Percentiles rank a stretch among this genome's conserved stretches.
Conservation (phyloP, 768 basidiomycete genomes). For the Hebeloma cylindrosporum region DNA sequence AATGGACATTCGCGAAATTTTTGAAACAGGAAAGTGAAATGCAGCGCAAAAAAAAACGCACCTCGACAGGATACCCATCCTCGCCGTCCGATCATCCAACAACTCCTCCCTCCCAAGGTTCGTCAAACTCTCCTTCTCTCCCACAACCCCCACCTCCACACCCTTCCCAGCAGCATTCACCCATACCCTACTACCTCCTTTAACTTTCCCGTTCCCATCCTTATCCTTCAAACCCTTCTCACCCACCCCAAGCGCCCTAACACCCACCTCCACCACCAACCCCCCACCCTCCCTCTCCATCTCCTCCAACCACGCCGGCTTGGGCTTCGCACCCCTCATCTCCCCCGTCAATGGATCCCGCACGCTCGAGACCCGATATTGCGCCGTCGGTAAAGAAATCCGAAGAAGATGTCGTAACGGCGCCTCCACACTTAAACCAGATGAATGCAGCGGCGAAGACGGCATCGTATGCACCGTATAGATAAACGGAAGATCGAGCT, state of each 20-base stretch:
- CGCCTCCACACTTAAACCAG: slow-evolving; percentile 49
- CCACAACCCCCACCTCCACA: slow-evolving; percentile 63
- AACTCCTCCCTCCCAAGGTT: slow-evolving; percentile 73
- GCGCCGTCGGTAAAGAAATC: slow-evolving; percentile 79
- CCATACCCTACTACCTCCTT: slow-evolving; percentile 34
- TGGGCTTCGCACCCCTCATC: slow-evolving; percentile 54
- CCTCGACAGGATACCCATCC: slow-evolving; percentile 70
- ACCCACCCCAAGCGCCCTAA: slow-evolving; percentile 40
- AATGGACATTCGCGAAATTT: not conserved
- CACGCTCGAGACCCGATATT: slow-evolving; percentile 73
- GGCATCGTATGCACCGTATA: slow-evolving; percentile 75
- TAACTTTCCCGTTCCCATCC: slow-evolving; percentile 23
- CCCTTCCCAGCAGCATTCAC: slow-evolving; percentile 53
- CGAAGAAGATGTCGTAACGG: slow-evolving; percentile 76
- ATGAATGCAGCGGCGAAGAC: slow-evolving; percentile 78
- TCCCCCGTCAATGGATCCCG: slow-evolving; percentile 81
- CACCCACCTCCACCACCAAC: slow-evolving; percentile 51
- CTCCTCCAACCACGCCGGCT: slow-evolving; percentile 76
- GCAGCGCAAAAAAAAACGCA: slow-evolving; percentile 33
- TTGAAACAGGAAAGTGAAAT: slow-evolving; percentile 5
- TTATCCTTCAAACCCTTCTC: slow-evolving; percentile 10
- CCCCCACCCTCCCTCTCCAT: slow-evolving; percentile 27
- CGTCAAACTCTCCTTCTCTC: slow-evolving; percentile 77
- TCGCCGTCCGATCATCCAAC: slow-evolving; percentile 65
- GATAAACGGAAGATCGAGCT: slow-evolving; percentile 48